phyloP scores from a whole-genome alignment of 495 filamentous ascomycete species.

The Penicillium taxi region DNA sequence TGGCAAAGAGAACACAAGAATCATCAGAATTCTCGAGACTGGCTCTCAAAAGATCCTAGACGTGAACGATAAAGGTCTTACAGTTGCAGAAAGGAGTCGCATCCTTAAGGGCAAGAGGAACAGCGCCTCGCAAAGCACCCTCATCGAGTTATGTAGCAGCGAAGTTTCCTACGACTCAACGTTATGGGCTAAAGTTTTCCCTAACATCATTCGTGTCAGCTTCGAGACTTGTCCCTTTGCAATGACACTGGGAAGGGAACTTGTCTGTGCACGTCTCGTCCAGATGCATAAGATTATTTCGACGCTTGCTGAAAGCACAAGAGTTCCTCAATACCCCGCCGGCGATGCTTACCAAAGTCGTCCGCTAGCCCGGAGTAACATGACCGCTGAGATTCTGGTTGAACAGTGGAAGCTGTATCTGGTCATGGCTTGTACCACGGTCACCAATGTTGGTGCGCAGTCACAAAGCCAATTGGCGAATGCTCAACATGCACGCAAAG shows the following conservation, averaged over 20 bases:
- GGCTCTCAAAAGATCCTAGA: slow-evolving; percentile 83
- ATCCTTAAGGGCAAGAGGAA: slow-evolving; percentile 84
- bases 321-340: slow-evolving; percentile 50
- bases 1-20: slow-evolving; percentile 66
- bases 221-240: slow-evolving; percentile 87
- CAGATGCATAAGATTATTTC: slow-evolving; percentile 85
- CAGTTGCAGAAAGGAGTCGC: slow-evolving; percentile 84
- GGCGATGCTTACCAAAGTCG: slow-evolving; percentile 44
- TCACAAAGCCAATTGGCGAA: slow-evolving; percentile 50
- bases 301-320: slow-evolving; percentile 63
- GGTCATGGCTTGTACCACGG: slow-evolving; percentile 91
- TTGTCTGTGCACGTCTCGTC: slow-evolving; percentile 81
- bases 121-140: slow-evolving; percentile 72
- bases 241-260: slow-evolving; percentile 79
- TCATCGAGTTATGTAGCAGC: slow-evolving; percentile 92
- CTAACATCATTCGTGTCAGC: slow-evolving; percentile 84
- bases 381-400: slow-evolving; percentile 77
- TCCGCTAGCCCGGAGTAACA: slow-evolving; percentile 50
- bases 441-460: slow-evolving; percentile 71
- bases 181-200: slow-evolving; percentile 96
- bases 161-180: slow-evolving; percentile 92
- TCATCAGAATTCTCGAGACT: slow-evolving; percentile 87
- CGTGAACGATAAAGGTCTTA: slow-evolving; percentile 85
- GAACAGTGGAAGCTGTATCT: slow-evolving; percentile 99
- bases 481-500: slow-evolving; percentile 76